Percentiles rank a stretch among this genome's conserved stretches.
These are phyloP conservation scores for Ceratocystis colombiana DNA, from an alignment of 2,329 filamentous ascomycete genomes.

Conservation along the genomic window DNA sequence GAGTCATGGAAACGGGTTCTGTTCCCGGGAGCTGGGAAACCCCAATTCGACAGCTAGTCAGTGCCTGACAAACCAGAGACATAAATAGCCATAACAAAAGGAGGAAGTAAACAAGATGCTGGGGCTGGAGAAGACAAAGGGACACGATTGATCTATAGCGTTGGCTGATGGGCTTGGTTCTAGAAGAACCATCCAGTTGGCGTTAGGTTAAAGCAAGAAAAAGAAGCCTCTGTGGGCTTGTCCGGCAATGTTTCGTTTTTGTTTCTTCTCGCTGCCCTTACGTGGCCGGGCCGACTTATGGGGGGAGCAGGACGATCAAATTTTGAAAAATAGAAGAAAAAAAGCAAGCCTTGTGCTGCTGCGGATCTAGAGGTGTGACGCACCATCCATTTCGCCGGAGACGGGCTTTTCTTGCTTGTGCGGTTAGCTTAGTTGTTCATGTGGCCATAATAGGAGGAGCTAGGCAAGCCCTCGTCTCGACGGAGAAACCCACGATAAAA, in stretches of 20 bases:
- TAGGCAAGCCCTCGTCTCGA: neutral
- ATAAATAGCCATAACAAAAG: neutral
- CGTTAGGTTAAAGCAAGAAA: neutral
- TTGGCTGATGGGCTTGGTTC: neutral
- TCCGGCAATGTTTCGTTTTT: neutral
- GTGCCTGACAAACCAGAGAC: neutral
- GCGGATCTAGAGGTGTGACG: neutral
- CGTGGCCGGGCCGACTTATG: neutral
- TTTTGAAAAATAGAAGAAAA: neutral
- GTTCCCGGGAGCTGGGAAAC: constrained; percentile 1
- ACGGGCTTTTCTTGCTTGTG: neutral
- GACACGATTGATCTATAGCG: neutral
- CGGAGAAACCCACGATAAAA: neutral
- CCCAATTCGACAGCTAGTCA: neutral
- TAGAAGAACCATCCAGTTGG: neutral
- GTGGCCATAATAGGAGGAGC: no score
- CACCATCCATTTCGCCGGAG: neutral
- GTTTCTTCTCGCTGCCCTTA: neutral
- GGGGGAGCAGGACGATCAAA: neutral
- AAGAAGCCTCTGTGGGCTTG: neutral
- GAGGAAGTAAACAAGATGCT: neutral
- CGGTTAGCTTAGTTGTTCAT: no score
- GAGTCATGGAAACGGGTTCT: constrained; percentile 6
- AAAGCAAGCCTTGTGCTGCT: neutral
- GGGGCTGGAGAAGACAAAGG: neutral